Percentiles rank a stretch among this genome's conserved stretches.
These are phyloP conservation scores for Fomitiporia mediterranea DNA, from an alignment of 1,284 basidiomycete species.

Conservation along the genomic window DNA sequence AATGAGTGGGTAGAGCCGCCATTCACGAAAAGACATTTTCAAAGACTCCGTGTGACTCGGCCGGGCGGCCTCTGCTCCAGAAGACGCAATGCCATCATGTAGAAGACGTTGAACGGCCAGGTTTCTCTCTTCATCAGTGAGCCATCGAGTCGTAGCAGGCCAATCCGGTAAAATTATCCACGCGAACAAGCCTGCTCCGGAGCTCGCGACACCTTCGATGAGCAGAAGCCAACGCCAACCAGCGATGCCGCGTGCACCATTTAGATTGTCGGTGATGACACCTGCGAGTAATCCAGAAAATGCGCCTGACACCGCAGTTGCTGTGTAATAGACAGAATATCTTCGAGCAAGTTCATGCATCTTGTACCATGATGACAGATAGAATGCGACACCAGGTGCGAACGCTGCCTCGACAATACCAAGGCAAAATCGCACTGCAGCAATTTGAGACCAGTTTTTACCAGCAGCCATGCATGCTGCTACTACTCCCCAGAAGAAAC, in stretches of 20 bases:
- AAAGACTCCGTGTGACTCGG: conserved; percentile 33
- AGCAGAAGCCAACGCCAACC: conserved; percentile 59
- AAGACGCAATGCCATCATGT: conserved; percentile 30
- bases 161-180: conserved; percentile 34
- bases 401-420: conserved; percentile 60
- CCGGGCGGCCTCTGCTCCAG: conserved; percentile 25
- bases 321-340: conserved; percentile 35
- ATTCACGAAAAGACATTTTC: conserved; percentile 33
- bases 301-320: conserved; percentile 44
- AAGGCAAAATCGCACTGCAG: conserved; percentile 23
- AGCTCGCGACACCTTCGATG: conserved; percentile 51
- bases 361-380: conserved; percentile 46
- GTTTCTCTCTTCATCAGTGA: conserved; percentile 34
- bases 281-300: conserved; percentile 57
- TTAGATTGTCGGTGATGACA: conserved; percentile 45
- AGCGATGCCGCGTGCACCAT: conserved; percentile 48
- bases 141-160: conserved; percentile 36
- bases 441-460: conserved; percentile 22
- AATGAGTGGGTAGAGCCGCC: conserved; percentile 31
- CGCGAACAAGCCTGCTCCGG: conserved; percentile 45
- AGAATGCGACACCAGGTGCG: conserved; percentile 60
- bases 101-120: conserved; percentile 37
- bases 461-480: conserved; percentile 25
- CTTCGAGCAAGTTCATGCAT: conserved; percentile 24
- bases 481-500: conserved; percentile 24